Base-by-base conservation (phyloP, 768 basidiomycete species). In the Podaxis sp. region DNA sequence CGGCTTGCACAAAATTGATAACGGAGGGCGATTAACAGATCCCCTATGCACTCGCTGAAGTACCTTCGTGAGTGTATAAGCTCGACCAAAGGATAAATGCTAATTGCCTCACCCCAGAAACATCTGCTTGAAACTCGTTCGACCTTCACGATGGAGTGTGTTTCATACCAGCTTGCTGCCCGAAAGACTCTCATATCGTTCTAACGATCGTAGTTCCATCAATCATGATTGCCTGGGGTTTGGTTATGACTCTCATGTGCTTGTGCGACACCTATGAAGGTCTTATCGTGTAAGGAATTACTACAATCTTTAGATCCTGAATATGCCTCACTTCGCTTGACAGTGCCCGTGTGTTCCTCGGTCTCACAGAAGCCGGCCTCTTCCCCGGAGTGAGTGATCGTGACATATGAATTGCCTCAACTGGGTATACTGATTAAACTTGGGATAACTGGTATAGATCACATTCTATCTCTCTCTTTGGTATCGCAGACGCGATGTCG, bases 401-500 rank as follows among this genome's bases (percentile, higher is more conserved):
- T 4, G 26, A 30, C 26, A n/a, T 28, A 28, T 48, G 17, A 17
- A 19, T 24, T 44, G 46, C 51, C 7, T 44, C 38, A 9, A 15
- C 52, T 38, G 5, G 52, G 30, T 28, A 46, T 6, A 12, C 40
- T 54, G 28, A 52, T 33, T 6, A 9, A 24, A 1, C 2, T n/a
- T n/a, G 28, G 28, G 28, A 30, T 30, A 6, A 30, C 33, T 9
- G 33, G 33, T n/a, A 24, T 33, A 78, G 78, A 71, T 79, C 54
- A 76, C 75, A 0, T 80, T 78, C 63, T 79, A 83, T 72, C 66
- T 86, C 49, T 84, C 83, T 11, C 70, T 84, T 54, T 88, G 87
- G 87, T 85, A 90, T 68, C 79, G 84, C 9, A 76, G 82, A 39
- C 74, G 75, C 57, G 87, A 89, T 67, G 81, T 86, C 49, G 85